Conservation (phyloP, 1,284 basidiomycete genomes). For the Papiliotrema fonsecae region DNA sequence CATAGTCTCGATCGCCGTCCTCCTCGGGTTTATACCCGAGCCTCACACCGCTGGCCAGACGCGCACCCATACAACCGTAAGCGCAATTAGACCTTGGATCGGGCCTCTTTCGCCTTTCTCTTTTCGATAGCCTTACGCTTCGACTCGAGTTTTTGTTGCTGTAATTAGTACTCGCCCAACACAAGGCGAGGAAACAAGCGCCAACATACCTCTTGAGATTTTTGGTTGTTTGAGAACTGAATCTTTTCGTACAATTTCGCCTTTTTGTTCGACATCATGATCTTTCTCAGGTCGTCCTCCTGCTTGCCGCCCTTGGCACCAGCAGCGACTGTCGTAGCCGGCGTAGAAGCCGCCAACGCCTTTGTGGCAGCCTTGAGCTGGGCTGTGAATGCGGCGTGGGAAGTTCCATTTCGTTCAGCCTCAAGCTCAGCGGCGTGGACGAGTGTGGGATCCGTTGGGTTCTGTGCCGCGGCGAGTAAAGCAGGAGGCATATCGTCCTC, state of each 20-base stretch:
- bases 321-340: slow-evolving; percentile 28
- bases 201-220: slow-evolving; percentile 67
- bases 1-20: too few species aligned
- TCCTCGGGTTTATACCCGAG: too few species aligned
- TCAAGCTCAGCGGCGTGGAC: slow-evolving; percentile 86
- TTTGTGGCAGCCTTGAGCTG: slow-evolving; percentile 66
- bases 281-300: slow-evolving; percentile 89
- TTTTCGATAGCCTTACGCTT: slow-evolving; percentile 60
- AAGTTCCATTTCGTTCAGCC: slow-evolving; percentile 84
- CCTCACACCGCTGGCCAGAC: too few species aligned
- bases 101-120: slow-evolving; percentile 53
- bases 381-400: slow-evolving; percentile 76
- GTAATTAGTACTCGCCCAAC: slow-evolving; percentile 47
- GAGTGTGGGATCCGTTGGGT: slow-evolving; percentile 62
- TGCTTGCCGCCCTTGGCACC: slow-evolving; percentile 20
- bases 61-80: too few species aligned
- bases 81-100: slow-evolving; percentile 1
- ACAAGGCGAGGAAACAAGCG: neutral
- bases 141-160: slow-evolving; percentile 58
- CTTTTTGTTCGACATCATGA: slow-evolving; percentile 97
- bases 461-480: slow-evolving; percentile 55
- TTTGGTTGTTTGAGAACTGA: slow-evolving; percentile 80
- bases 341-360: slow-evolving; percentile 47
- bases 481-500: slow-evolving; percentile 50
- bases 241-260: slow-evolving; percentile 93